Evolutionary conservation across 1,284 basidiomycete species (phyloP).

Genomic region (Athelia sp.): DNA sequence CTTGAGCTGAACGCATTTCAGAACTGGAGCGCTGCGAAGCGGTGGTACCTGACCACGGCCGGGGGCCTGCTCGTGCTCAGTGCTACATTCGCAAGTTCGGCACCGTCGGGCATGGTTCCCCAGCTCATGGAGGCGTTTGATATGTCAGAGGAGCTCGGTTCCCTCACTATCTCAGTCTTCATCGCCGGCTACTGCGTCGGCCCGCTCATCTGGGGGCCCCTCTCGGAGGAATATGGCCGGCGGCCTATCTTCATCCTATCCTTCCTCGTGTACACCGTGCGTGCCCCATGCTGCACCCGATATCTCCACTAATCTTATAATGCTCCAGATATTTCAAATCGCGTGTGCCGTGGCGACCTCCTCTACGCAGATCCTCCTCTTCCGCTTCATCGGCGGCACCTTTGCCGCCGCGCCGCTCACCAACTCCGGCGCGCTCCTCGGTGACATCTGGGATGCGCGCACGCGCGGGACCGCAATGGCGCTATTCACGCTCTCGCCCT

Average conservation of each 20-base stretch:
- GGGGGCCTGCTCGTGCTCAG: conserved; percentile 65
- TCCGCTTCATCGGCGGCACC: conserved; percentile 64
- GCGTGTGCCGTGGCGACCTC: conserved; percentile 60
- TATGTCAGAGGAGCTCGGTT: conserved; percentile 48
- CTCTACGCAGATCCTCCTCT: conserved; percentile 54
- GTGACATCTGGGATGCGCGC: conserved; percentile 66
- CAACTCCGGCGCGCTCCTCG: conserved; percentile 51
- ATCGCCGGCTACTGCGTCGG: conserved; percentile 54
- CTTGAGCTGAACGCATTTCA: conserved; percentile 18
- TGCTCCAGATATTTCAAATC: conserved; percentile 47
- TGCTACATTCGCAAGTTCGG: conserved; percentile 61
- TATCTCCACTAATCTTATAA: background rate
- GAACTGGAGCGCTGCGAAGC: conserved; percentile 52
- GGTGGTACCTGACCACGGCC: conserved; percentile 63
- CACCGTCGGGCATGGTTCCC: conserved; percentile 44
- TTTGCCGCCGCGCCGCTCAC: conserved; percentile 47
- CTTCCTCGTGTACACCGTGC: conserved; percentile 59
- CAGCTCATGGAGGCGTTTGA: conserved; percentile 46
- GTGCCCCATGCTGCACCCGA: conserved; percentile 7
- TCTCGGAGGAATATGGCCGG: conserved; percentile 49
- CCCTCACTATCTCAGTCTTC: conserved; percentile 47
- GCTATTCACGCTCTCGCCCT: conserved; percentile 47
- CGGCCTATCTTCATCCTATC: conserved; percentile 64
- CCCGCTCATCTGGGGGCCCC: conserved; percentile 61
- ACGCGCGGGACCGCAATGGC: conserved; percentile 67